A percentile compares a stretch with the other conserved stretches of the same genome.
These are phyloP conservation scores for Suillus ampliporus DNA, from an alignment of 768 basidiomycete species.

Conservation along the genomic window DNA sequence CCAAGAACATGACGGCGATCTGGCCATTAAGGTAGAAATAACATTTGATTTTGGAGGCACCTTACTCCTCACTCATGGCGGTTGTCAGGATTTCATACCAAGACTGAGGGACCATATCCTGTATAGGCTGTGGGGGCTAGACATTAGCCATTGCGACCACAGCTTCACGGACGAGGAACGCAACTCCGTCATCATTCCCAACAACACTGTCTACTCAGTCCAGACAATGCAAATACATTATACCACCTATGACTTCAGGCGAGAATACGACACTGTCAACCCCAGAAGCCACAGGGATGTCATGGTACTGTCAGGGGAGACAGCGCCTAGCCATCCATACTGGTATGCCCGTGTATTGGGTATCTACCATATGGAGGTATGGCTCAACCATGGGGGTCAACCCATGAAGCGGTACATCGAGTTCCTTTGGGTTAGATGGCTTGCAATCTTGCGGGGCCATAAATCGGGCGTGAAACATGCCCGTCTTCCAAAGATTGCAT, in stretches of 20 bases:
- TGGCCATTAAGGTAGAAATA: conserved; percentile 23
- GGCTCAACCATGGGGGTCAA: no score
- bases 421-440: no score
- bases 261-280: no score
- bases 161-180: conserved; percentile 16
- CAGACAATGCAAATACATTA: conserved; percentile 29
- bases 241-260: conserved; percentile 27
- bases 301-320: background rate
- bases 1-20: conserved; percentile 26
- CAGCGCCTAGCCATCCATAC: background rate
- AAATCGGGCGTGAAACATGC: no score
- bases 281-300: no score
- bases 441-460: no score
- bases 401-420: no score
- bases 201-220: conserved; percentile 16
- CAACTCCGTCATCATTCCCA: conserved; percentile 18
- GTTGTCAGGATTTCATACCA: conserved; percentile 11
- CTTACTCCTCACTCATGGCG: background rate
- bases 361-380: conserved; percentile 25
- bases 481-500: no score
- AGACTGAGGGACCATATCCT: conserved; percentile 13
- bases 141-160: no score
- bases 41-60: background rate
- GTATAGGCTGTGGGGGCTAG: conserved; percentile 4
- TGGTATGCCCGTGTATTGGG: conserved; percentile 16